These are phyloP conservation scores for Barnettozyma populi DNA, from an alignment of 805 yeast genomes.

Conservation along the genomic window DNA sequence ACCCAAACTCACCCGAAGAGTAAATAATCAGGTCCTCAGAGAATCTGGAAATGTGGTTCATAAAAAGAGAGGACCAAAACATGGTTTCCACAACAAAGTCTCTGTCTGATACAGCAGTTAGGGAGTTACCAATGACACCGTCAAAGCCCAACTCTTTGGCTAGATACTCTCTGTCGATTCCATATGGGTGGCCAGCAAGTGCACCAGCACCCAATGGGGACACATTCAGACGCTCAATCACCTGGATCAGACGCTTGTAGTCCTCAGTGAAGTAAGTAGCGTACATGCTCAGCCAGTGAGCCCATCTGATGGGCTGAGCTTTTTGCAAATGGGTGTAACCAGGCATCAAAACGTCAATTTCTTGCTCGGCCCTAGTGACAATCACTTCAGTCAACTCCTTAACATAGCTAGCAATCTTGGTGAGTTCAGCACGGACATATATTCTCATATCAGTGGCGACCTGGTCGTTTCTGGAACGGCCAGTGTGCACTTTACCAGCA, in stretches of 20 bases:
- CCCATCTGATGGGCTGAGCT: constrained; percentile 99
- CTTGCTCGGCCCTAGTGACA: constrained; percentile 70
- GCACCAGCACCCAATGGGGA: constrained; percentile 98
- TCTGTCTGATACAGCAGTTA: constrained; percentile 96
- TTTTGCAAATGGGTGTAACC: constrained; percentile 98
- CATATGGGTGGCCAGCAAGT: constrained; percentile 97
- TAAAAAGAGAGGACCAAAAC: constrained; percentile 92
- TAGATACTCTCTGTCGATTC: constrained; percentile 90
- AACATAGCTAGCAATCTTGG: constrained; percentile 48
- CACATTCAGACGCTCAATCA: constrained; percentile 74
- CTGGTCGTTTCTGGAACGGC: constrained; percentile 97
- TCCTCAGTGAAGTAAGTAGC: constrained; percentile 94
- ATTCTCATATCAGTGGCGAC: constrained; percentile 99
- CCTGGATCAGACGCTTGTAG: constrained; percentile 74
- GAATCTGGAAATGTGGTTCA: constrained; percentile 93
- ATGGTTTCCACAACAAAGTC: constrained; percentile 94
- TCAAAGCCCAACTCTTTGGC: constrained; percentile 76
- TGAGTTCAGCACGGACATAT: constrained; percentile 75
- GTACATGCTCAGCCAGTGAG: constrained; percentile 93
- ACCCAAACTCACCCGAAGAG: constrained; percentile 97
- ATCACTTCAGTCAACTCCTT: constrained; percentile 63
- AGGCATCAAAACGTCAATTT: constrained; percentile 93
- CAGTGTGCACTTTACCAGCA: constrained; percentile 99
- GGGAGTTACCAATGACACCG: constrained; percentile 89
- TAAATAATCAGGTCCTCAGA: constrained; percentile 93